Evolutionary conservation across 495 filamentous ascomycete species (phyloP).

Genomic region (Tuber aestivum): DNA sequence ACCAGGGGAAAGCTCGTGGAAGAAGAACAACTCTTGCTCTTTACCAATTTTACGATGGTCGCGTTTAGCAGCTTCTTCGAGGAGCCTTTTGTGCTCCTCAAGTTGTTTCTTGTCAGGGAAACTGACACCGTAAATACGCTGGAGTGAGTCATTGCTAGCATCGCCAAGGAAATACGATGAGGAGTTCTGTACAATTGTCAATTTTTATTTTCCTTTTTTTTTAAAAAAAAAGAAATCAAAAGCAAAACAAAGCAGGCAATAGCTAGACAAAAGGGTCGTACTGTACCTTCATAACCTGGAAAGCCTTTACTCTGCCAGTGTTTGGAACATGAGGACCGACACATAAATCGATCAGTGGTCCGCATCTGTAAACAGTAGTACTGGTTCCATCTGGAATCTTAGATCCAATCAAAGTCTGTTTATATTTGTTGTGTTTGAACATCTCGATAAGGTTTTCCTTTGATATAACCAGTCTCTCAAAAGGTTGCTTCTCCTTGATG

Average conservation of each 20-base stretch:
- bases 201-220: background rate
- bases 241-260: conserved; percentile 1
- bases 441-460: conserved; percentile 90
- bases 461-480: conserved; percentile 79
- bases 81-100: conserved; percentile 79
- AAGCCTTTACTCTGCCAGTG: conserved; percentile 85
- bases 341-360: conserved; percentile 74
- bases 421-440: conserved; percentile 94
- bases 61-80: conserved; percentile 93
- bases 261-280: conserved; percentile 3
- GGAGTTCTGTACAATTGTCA: conserved; percentile 60
- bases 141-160: conserved; percentile 82
- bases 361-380: conserved; percentile 89
- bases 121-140: conserved; percentile 91
- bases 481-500: conserved; percentile 93
- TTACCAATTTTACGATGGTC: conserved; percentile 86
- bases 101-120: conserved; percentile 96
- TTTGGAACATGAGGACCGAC: conserved; percentile 81
- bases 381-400: conserved; percentile 79
- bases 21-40: conserved; percentile 96
- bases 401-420: conserved; percentile 91
- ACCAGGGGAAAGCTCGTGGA: conserved; percentile 83
- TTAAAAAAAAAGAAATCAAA: background rate
- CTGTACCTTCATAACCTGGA: conserved; percentile 76
- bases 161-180: conserved; percentile 96